Conservation (phyloP, 225 moss, liverwort and hornwort species). For the Lunularia cruciata region DNA sequence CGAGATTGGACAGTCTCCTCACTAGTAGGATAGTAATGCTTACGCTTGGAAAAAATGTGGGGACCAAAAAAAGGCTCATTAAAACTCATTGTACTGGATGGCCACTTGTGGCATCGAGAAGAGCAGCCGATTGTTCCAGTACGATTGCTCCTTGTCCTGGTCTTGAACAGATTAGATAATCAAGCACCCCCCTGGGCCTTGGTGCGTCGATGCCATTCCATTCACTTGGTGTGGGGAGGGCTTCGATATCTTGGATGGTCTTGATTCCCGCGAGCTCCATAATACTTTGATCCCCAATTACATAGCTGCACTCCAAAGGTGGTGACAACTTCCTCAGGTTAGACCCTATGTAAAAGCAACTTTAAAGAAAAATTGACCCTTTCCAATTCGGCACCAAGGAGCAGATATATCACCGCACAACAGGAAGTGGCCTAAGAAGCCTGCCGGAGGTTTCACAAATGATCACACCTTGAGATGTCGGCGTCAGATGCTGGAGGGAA, state of each 20-base stretch:
- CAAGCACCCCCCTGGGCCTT: constrained; percentile 75
- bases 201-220: constrained; percentile 53
- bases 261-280: constrained; percentile 60
- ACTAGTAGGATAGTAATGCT: background rate
- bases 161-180: constrained; percentile 79
- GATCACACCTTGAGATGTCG: constrained; percentile 84
- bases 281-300: constrained; percentile 73
- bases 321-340: too few species aligned
- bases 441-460: too few species aligned
- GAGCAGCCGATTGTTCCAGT: constrained; percentile 51
- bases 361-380: too few species aligned
- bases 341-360: too few species aligned
- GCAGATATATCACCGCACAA: background rate
- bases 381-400: background rate
- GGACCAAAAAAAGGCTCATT: background rate
- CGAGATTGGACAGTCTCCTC: background rate
- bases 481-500: constrained; percentile 80
- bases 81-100: constrained; percentile 21
- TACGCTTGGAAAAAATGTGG: background rate
- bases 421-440: too few species aligned
- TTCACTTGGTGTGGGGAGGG: constrained; percentile 66
- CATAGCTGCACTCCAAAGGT: constrained; percentile 60
- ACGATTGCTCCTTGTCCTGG: constrained; percentile 76
- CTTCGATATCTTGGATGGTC: constrained; percentile 61
- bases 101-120: constrained; percentile 63